Conservation (phyloP, 2,329 filamentous ascomycete genomes). For the Microsporum audouinii region DNA sequence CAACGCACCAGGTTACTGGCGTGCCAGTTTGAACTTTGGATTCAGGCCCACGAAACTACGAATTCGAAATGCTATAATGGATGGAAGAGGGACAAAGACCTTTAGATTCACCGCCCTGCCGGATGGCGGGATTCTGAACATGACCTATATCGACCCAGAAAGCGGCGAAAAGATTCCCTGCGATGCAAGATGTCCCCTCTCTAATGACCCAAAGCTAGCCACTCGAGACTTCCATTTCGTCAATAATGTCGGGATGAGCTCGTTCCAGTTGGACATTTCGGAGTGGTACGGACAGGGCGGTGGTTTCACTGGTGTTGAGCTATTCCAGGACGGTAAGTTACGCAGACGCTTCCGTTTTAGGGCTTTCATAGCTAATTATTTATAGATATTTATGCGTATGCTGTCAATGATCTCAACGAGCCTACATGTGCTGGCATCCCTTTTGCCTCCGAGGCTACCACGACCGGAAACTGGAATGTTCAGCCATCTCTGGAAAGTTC, state of each 20-base stretch:
- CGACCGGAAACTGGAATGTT: slow-evolving; percentile 62
- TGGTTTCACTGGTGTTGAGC: slow-evolving; percentile 72
- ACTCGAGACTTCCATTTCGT: slow-evolving; percentile 91
- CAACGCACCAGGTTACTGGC: slow-evolving; percentile 66
- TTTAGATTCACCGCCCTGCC: slow-evolving; percentile 80
- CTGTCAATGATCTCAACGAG: slow-evolving; percentile 78
- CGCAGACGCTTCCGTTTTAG: no score
- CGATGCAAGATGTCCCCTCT: slow-evolving; percentile 75
- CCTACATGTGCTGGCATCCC: slow-evolving; percentile 60
- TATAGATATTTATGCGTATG: slow-evolving; percentile 67
- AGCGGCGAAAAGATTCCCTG: slow-evolving; percentile 60
- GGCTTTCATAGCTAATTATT: slow-evolving; percentile 9
- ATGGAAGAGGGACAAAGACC: slow-evolving; percentile 75
- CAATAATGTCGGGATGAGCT: slow-evolving; percentile 75
- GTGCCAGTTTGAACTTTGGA: slow-evolving; percentile 67
- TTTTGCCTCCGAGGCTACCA: slow-evolving; percentile 54
- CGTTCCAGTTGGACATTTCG: slow-evolving; percentile 73
- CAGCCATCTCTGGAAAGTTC: slow-evolving; percentile 57
- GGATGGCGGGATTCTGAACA: slow-evolving; percentile 86
- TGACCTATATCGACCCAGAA: slow-evolving; percentile 70
- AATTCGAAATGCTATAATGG: slow-evolving; percentile 73
- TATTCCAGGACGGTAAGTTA: slow-evolving; percentile 59
- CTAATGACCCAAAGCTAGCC: slow-evolving; percentile 50
- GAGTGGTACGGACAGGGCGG: slow-evolving; percentile 79
- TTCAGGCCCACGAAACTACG: slow-evolving; percentile 80